Percentiles rank a stretch among this genome's conserved stretches.
Evolutionary conservation across 768 basidiomycete species (phyloP).

Genomic region (Cystoderma amianthinum): DNA sequence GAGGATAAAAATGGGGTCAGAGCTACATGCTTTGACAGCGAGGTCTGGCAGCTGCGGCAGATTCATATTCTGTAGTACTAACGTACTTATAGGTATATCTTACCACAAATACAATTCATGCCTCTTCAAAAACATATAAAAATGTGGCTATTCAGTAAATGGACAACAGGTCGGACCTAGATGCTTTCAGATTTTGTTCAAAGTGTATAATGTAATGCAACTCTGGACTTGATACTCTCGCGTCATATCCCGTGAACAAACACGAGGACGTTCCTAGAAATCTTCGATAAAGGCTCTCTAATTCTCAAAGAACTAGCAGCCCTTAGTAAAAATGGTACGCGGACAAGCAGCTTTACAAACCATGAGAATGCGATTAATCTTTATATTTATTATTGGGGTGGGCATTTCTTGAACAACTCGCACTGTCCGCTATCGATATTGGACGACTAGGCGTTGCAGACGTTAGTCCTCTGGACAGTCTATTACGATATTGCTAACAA

Average conservation of each 20-base stretch:
- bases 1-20: too few relatives aligned
- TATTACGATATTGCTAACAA: too few relatives aligned
- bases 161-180: too few relatives aligned
- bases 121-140: too few relatives aligned
- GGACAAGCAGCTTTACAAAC: background rate
- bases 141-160: too few relatives aligned
- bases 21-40: too few relatives aligned
- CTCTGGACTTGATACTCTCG: constrained; percentile 47
- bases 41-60: too few relatives aligned
- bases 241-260: constrained; percentile 48
- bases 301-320: constrained; percentile 44
- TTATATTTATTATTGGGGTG: constrained; percentile 53
- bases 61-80: too few relatives aligned
- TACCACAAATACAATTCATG: too few relatives aligned
- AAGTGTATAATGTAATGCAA: too few relatives aligned
- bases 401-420: constrained; percentile 76
- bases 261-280: constrained; percentile 49
- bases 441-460: constrained; percentile 69
- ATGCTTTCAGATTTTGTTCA: too few relatives aligned
- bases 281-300: constrained; percentile 43
- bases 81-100: too few relatives aligned
- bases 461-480: constrained; percentile 35
- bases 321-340: constrained; percentile 52
- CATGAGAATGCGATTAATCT: constrained; percentile 6
- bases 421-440: constrained; percentile 70